Evolutionary conservation across 352 stramenopile genomes (phyloP).

Genomic region (Pythium coloratum): DNA sequence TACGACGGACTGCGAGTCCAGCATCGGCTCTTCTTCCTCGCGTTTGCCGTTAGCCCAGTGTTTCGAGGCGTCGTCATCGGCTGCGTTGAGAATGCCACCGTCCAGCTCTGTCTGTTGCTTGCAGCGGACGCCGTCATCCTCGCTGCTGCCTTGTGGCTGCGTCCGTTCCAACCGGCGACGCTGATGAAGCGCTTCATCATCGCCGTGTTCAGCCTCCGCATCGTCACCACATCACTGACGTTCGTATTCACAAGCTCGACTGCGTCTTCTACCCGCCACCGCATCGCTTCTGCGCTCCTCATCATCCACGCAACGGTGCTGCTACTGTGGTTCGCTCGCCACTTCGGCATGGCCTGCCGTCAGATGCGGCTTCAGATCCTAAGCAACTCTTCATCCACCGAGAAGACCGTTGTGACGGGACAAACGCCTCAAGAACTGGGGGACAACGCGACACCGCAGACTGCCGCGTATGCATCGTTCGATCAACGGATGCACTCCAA

Average conservation of each 20-base stretch:
- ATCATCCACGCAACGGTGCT: slow-evolving; percentile 12
- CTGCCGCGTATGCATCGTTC: background rate
- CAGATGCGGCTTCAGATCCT: background rate
- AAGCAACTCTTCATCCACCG: background rate
- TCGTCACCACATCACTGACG: slow-evolving; percentile 14
- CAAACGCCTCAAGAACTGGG: background rate
- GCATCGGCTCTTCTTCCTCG: slow-evolving; percentile 4
- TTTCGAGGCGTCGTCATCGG: slow-evolving; percentile 2
- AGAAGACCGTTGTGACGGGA: background rate
- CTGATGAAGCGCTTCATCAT: background rate
- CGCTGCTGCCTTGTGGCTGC: background rate
- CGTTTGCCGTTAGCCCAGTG: background rate
- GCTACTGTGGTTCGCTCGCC: slow-evolving; percentile 16
- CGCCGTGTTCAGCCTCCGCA: background rate
- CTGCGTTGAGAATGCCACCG: background rate
- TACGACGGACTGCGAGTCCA: slow-evolving; percentile 1
- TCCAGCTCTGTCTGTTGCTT: background rate
- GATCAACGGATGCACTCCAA: background rate
- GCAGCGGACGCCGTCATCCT: background rate
- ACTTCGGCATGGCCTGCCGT: slow-evolving; percentile 9
- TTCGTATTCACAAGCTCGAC: slow-evolving; percentile 10
- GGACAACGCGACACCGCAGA: background rate
- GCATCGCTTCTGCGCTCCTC: background rate
- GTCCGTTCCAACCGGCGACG: background rate
- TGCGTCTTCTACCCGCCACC: background rate